Percentiles rank a stretch among this genome's conserved stretches.
Conservation (phyloP, 2,329 filamentous ascomycete genomes). For the Phoma sp. region DNA sequence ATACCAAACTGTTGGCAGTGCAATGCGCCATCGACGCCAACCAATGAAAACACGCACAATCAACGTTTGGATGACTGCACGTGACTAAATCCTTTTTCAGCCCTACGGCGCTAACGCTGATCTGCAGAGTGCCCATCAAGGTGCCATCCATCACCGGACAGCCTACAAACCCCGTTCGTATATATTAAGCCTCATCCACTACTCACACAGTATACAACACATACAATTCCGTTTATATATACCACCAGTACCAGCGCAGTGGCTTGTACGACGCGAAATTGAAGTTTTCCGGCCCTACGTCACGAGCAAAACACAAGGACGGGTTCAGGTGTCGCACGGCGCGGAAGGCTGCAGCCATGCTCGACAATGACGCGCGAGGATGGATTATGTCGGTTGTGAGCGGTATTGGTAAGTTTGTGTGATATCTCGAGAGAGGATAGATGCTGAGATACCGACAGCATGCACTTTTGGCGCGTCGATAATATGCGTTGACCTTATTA, state of each 20-base stretch:
- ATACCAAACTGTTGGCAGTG: no score
- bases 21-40: not conserved
- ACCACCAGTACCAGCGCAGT: not conserved
- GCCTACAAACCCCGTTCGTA: not conserved
- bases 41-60: slow-evolving; percentile 6
- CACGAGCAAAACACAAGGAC: slow-evolving; percentile 27
- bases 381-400: slow-evolving; percentile 90
- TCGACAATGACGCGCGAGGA: slow-evolving; percentile 75
- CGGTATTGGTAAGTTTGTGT: slow-evolving; percentile 68
- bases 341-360: slow-evolving; percentile 16
- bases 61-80: not conserved
- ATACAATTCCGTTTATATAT: not conserved
- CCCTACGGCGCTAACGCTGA: slow-evolving; percentile 12
- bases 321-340: slow-evolving; percentile 20
- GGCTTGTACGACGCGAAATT: slow-evolving; percentile 1
- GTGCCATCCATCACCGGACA: slow-evolving; percentile 15
- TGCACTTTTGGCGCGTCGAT: slow-evolving; percentile 67
- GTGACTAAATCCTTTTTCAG: slow-evolving; percentile 10
- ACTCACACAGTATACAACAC: not conserved
- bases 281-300: slow-evolving; percentile 26
- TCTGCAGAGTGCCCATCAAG: slow-evolving; percentile 28
- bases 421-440: not conserved
- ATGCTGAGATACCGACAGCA: slow-evolving; percentile 36
- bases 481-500: slow-evolving; percentile 83
- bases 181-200: not conserved